Base-by-base conservation (phyloP, 108 stramenopile species). In the Skeletonema costatum region DNA sequence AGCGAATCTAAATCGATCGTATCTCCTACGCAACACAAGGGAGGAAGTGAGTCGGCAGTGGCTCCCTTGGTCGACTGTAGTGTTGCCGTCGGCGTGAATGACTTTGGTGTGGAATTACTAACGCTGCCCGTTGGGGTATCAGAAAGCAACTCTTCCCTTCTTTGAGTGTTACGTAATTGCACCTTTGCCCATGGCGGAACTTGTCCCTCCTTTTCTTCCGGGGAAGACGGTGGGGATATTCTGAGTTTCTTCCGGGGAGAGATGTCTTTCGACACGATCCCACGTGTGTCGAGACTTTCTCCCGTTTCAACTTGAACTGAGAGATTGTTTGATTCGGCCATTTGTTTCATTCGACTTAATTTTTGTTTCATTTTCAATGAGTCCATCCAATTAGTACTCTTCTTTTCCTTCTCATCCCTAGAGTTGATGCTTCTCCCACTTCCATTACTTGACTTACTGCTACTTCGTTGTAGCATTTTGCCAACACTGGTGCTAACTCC, bases 321-420 rank as follows among this genome's bases (percentile, higher is more conserved):
- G 21, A 17, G 10, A 38, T 16, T 38, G n/a, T 75, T 33, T 1
- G 25, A 19, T 33, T 69, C 68, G n/a, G 42, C 14, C 62, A 25
- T 63, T 32, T 80, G 72, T 41, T 56, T 70, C 60, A 30, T 44
- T 56, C 64, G 50, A 7, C 60, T 46, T 8, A 42, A 67, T 60
- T 72, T 82, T 62, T 82, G 74, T 17, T 72, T 82, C 70, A 66
- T 75, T 21, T 75, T 82, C 58, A 82, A 48, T 19, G 74, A 59
- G n/a, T 75, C 81, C 50, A 82, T 64, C 81, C 81, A 82, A 25
- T 77, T 64, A 19, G 51, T 19, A 30, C 50, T 70, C 62, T 77
- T 77, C 62, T 77, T 70, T 30, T 69, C 69, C 38, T 77, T 77
- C 19, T 56, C 53, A 25, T 56, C 53, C n/a, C 25, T 25, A 56